Evolutionary conservation across 2,329 filamentous ascomycete genomes (phyloP).

Genomic region (Sporothrix brunneoviolacea): DNA sequence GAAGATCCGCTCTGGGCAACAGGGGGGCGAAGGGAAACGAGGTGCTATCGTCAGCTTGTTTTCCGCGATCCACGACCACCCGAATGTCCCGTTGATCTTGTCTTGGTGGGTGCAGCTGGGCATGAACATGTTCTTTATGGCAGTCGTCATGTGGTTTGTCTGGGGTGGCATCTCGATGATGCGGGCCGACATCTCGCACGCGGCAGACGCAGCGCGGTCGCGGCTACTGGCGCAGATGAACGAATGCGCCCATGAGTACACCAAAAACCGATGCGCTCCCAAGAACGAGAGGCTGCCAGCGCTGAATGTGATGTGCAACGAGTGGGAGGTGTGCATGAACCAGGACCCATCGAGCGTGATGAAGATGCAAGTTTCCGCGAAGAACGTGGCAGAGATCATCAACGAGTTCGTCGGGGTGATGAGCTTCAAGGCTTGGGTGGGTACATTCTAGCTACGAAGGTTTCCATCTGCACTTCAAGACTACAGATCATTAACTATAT

Average conservation of each 20-base stretch:
- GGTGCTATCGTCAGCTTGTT: conserved; percentile 40
- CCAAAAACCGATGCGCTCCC: conserved; percentile 66
- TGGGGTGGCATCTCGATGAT: conserved; percentile 65
- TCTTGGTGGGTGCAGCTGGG: conserved; percentile 53
- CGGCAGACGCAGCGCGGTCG: conserved; percentile 60
- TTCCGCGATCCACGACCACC: conserved; percentile 48
- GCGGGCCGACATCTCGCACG: conserved; percentile 66
- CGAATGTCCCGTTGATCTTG: conserved; percentile 52
- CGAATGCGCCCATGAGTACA: conserved; percentile 65
- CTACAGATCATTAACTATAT: conserved; percentile 19
- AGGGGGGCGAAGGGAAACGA: conserved; percentile 7
- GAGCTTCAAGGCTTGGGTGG: conserved; percentile 66
- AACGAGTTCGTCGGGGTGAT: conserved; percentile 91
- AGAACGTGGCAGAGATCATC: conserved; percentile 86
- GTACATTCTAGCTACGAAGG: too few species aligned
- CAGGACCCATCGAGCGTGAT: conserved; percentile 73
- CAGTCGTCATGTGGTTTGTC: conserved; percentile 55
- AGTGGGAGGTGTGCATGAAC: conserved; percentile 85
- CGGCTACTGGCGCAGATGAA: conserved; percentile 67
- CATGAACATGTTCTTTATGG: conserved; percentile 58
- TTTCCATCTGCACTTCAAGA: too few species aligned
- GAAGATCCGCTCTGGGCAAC: not conserved
- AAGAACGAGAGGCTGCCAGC: conserved; percentile 61
- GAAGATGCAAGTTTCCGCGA: conserved; percentile 71
- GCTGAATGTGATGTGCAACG: conserved; percentile 63